Base-by-base conservation (phyloP, 345 rosid genomes). In the Eucalyptus lansdowneana region DNA sequence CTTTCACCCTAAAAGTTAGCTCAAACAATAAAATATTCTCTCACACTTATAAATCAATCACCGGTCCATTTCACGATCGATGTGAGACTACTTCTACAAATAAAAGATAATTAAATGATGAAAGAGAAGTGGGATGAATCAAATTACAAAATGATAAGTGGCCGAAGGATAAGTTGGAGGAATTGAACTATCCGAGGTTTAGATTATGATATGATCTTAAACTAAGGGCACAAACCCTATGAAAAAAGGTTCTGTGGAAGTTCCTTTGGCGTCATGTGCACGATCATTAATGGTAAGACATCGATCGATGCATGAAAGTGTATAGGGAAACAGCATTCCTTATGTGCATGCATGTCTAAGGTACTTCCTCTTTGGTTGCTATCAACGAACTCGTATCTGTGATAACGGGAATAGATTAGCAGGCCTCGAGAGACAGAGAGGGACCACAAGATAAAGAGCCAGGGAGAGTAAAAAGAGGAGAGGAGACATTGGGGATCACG, bases 1-100 rank as follows among this genome's bases (percentile, higher is more conserved):
- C 58, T 53, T 9, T 53, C 1, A 0, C 10, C 58, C 24, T 0
- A 53, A 53, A 53, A 53, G 1, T 4, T 19, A 19, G 10, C 0
- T 53, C 4, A 53, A 53, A 51, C 0, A 17, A 53, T 53, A 7
- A 53, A 53, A 17, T 15, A 0, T 50, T 16, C 42, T 53, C 22
- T 7, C 24, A 53, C 5, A 53, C 10, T 53, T 53, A 53, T 53
- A 53, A 53, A 53, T 53, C 5, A 8, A 21, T 0, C 58, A 53
- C 9, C 58, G 4, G 0, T 0, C 11, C 58, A 53, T 53, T 53
- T 19, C 58, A 53, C 25, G 2, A 53, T 53, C 0, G 11, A 53
- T 53, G 1, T 53, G 25, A 4, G 25, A 53, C 25, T 3, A 53
- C 5, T 5, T 53, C 15, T 29, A 21, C 11, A 69, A 21, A 69